Evolutionary conservation across 2,329 filamentous ascomycete species (phyloP).

Genomic region (Sporothrix pseudoabietina): DNA sequence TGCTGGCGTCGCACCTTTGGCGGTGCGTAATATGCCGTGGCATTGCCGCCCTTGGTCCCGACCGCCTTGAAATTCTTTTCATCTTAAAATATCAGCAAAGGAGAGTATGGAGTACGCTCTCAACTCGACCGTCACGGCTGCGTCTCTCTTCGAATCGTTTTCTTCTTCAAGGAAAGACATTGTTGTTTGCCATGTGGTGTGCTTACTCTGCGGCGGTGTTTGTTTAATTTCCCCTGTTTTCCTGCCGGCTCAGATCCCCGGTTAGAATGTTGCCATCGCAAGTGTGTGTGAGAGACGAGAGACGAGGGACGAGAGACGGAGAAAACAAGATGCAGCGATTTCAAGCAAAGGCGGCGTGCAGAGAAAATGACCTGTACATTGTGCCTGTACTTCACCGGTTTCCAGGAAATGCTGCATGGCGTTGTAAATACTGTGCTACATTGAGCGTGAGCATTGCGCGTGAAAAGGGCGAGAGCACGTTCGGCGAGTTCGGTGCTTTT

Average conservation of each 20-base stretch:
- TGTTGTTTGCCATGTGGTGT: too few species aligned
- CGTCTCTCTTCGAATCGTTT: neutral
- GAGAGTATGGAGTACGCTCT: neutral
- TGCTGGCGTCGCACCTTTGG: too few species aligned
- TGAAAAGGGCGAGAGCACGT: neutral
- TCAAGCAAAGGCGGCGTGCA: too few species aligned
- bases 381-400: too few species aligned
- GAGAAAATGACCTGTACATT: too few species aligned
- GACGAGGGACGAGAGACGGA: neutral
- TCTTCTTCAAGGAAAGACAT: neutral
- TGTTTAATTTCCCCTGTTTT: neutral
- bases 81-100: neutral
- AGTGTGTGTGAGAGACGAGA: too few species aligned
- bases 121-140: neutral
- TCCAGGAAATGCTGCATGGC: too few species aligned
- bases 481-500: neutral
- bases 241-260: too few species aligned
- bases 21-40: too few species aligned
- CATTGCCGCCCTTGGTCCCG: neutral
- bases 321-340: too few species aligned
- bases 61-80: neutral
- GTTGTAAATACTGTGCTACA: too few species aligned
- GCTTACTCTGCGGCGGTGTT: neutral
- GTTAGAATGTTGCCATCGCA: too few species aligned
- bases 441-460: neutral